These are phyloP conservation scores for Plasmodium coatneyi DNA, from an alignment of 169 alveolate genomes.

Conservation along the genomic window DNA sequence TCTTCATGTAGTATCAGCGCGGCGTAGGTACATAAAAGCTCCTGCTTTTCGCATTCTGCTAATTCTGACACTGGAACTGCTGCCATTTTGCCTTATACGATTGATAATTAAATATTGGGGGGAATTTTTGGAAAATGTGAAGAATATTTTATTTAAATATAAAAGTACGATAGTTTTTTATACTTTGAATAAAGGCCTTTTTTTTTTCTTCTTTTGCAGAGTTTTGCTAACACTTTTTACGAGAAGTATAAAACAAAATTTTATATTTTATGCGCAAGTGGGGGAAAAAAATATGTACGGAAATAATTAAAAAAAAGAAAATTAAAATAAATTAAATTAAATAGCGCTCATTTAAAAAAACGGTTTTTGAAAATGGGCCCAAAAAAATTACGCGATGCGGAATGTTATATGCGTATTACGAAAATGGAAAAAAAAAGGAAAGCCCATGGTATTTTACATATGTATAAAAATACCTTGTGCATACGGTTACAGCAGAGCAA, in stretches of 20 bases:
- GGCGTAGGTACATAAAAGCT: conserved; percentile 96
- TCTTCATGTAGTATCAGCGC: conserved; percentile 94
- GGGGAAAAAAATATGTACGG: not conserved
- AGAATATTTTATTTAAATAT: not conserved
- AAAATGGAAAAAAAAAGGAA: not conserved
- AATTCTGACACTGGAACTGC: conserved; percentile 82
- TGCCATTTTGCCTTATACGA: conserved; percentile 78
- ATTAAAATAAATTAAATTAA: not conserved
- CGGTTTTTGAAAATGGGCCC: not conserved
- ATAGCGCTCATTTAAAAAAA: not conserved
- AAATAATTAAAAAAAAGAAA: not conserved
- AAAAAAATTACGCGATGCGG: not conserved
- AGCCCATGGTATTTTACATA: not conserved
- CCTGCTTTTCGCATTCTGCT: conserved; percentile 89
- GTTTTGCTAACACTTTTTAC: not conserved
- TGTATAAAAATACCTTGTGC: not conserved
- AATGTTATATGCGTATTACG: not conserved
- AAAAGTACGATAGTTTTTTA: not conserved
- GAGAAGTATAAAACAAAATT: not conserved
- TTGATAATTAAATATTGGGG: conserved; percentile 4
- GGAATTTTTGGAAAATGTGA: not conserved
- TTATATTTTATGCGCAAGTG: not conserved
- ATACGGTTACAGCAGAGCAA: not conserved
- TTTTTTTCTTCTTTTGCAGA: not conserved
- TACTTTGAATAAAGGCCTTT: not conserved